Conservation (phyloP, 225 moss, liverwort and hornwort species). For the Polytrichum commune region DNA sequence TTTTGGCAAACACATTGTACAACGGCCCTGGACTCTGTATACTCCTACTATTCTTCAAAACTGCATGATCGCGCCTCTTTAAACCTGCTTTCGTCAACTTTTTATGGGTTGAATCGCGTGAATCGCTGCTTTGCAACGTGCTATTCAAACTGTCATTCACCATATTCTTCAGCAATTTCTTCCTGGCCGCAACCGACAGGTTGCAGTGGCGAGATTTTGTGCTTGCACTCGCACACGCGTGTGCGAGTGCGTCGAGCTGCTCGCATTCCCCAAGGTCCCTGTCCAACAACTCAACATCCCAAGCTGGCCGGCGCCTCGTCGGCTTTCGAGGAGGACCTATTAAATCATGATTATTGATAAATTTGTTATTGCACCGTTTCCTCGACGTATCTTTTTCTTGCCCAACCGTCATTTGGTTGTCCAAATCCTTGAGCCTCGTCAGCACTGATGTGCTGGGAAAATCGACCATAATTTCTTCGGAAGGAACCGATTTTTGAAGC, state of each 20-base stretch:
- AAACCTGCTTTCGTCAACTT: slow-evolving; percentile 12
- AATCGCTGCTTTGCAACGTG: slow-evolving; percentile 10
- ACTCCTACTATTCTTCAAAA: not conserved
- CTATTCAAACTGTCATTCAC: slow-evolving; percentile 8
- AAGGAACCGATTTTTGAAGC: slow-evolving; percentile 23
- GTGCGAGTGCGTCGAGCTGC: not conserved
- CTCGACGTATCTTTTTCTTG: not conserved
- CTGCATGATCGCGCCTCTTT: slow-evolving; percentile 7
- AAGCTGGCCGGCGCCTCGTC: not conserved
- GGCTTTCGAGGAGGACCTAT: too few species aligned
- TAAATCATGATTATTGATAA: not conserved
- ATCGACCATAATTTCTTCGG: slow-evolving; percentile 15
- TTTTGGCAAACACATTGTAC: slow-evolving; percentile 23
- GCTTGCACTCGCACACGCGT: slow-evolving; percentile 6
- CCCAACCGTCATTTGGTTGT: not conserved
- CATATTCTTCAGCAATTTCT: slow-evolving; percentile 1
- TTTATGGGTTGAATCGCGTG: slow-evolving; percentile 10
- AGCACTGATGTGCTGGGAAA: slow-evolving; percentile 20
- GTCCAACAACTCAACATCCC: slow-evolving; percentile 18
- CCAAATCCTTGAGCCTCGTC: slow-evolving; percentile 22
- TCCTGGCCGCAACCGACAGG: slow-evolving; percentile 8
- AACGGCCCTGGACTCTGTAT: slow-evolving; percentile 14
- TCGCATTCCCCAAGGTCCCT: slow-evolving; percentile 8
- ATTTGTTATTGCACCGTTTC: slow-evolving; percentile 7
- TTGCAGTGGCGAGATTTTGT: not conserved